Base-by-base conservation (phyloP, 352 stramenopile species). In the Elongisporangium senticosum region DNA sequence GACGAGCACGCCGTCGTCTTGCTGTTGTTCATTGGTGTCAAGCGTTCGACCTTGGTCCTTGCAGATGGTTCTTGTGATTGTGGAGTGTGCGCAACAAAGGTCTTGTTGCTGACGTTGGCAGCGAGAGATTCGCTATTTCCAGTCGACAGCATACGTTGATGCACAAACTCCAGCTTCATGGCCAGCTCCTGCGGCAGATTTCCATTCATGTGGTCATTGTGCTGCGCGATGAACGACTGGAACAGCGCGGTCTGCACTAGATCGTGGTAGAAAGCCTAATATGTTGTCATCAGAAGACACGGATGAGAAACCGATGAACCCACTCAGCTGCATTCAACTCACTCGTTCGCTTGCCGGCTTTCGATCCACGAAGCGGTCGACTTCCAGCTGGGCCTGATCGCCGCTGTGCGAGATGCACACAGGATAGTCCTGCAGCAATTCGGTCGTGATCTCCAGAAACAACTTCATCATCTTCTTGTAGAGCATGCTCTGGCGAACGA, bases 121-220 rank as follows among this genome's bases (percentile, higher is more conserved):
- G 55, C 53, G 0, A 28, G 24, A 1, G 55, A 49, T 17, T 49
- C 43, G 53, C 55, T 17, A 24, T 17, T 23, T 7, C 8, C 4
- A 17, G 24, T 76, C 47, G 49, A 65, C 6, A 79, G 39, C 37
- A 82, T 51, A 11, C 54, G 66, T 7, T 67, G 58, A 53, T 73
- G 67, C 39, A 82, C 64, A 37, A 73, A 79, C 20, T 77, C 62
- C 22, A 79, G 64, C 28, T 77, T 77, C n/a, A 64, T 51, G 0
- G 65, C 70, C 14, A 77, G 67, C 24, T 82, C 72, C 28, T 65
- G 37, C 4, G 64, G 13, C 19, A 82, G 14, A 2, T 52, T 40
- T 0, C 70, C 61, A n/a, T 55, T 62, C 28, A 70, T 55, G 47
- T 75, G 66, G 17, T 79, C 67, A 53, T 71, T 57, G 51, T 82